Evolutionary conservation across 1,284 basidiomycete species (phyloP).

Genomic region (Athelia sp.): DNA sequence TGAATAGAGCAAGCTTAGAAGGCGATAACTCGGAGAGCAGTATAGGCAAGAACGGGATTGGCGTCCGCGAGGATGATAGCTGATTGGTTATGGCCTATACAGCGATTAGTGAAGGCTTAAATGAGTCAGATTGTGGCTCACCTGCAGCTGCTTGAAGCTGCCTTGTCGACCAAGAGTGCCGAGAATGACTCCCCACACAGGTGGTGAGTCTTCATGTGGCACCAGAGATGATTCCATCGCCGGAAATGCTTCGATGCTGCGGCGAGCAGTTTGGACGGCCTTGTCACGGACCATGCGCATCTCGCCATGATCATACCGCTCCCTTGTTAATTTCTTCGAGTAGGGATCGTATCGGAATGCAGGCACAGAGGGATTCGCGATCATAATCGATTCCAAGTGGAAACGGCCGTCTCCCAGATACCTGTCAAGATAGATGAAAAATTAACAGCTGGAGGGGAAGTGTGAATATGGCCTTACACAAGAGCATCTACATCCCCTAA

Average conservation of each 20-base stretch:
- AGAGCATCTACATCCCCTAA: constrained; percentile 82
- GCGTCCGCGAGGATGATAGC: constrained; percentile 43
- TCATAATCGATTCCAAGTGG: constrained; percentile 99
- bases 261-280: constrained; percentile 72
- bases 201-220: constrained; percentile 12
- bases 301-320: constrained; percentile 86
- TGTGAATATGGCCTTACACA: constrained; percentile 51
- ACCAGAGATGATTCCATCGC: constrained; percentile 1
- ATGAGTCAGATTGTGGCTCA: constrained; percentile 21
- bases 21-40: constrained; percentile 96
- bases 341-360: constrained; percentile 99
- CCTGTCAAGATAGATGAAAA: constrained; percentile 36
- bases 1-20: constrained; percentile 85
- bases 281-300: constrained; percentile 79
- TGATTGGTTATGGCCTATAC: constrained; percentile 72
- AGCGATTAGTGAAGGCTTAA: neutral
- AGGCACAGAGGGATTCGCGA: constrained; percentile 93
- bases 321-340: constrained; percentile 93
- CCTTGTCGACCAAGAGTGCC: constrained; percentile 96
- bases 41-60: constrained; percentile 83
- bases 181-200: constrained; percentile 89
- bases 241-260: constrained; percentile 45
- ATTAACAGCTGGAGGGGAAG: constrained; percentile 2
- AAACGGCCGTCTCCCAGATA: constrained; percentile 98
- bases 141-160: constrained; percentile 83